These are phyloP conservation scores for Agrostemma githago DNA, from an alignment of 148 eudicot genomes.

Conservation along the genomic window DNA sequence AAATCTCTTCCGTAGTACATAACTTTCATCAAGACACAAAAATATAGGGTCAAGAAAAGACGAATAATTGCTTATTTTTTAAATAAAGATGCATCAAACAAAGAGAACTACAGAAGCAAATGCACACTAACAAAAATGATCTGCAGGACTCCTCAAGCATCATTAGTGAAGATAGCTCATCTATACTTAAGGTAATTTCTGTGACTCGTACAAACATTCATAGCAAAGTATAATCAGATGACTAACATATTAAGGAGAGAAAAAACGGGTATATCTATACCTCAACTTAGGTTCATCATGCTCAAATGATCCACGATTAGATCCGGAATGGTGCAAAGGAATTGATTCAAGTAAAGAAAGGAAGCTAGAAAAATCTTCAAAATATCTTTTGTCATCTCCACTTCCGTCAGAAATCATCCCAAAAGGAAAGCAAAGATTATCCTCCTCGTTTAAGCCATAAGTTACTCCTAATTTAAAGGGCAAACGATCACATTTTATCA, in stretches of 20 bases:
- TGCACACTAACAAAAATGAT: background rate
- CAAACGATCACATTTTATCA: conserved; percentile 12
- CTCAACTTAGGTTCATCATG: conserved; percentile 56
- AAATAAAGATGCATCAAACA: background rate
- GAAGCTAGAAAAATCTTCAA: conserved; percentile 74
- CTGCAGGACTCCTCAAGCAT: background rate
- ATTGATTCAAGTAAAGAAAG: conserved; percentile 81
- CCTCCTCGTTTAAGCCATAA: conserved; percentile 45
- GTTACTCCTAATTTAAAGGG: conserved; percentile 50
- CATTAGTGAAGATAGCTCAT: background rate
- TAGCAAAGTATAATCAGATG: background rate
- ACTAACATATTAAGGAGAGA: background rate
- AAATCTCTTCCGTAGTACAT: conserved; percentile 70
- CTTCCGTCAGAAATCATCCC: conserved; percentile 56
- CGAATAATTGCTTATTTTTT: background rate
- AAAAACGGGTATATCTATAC: conserved; percentile 28
- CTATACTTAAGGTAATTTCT: background rate
- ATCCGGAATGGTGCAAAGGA: conserved; percentile 56
- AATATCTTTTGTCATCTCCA: conserved; percentile 54
- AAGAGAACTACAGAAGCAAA: background rate
- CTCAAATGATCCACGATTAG: conserved; percentile 51
- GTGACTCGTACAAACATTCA: background rate
- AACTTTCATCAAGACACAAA: conserved; percentile 39
- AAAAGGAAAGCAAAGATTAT: conserved; percentile 48
- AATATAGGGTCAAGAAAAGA: conserved; percentile 7